phyloP scores from a whole-genome alignment of 352 stramenopile species.

The Globisporangium sylvaticum region DNA sequence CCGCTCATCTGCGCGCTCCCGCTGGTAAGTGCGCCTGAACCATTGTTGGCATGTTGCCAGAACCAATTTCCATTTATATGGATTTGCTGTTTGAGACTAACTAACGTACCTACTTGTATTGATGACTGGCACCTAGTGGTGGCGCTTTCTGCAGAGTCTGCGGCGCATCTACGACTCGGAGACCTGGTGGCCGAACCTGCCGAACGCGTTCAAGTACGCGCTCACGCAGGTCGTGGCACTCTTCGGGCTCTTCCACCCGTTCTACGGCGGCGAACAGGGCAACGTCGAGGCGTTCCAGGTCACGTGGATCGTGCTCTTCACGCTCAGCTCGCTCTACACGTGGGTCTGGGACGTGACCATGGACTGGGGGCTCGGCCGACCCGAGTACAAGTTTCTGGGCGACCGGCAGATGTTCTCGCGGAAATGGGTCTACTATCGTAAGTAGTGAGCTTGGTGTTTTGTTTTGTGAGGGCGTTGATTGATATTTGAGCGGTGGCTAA shows the following conservation, averaged over 20 bases:
- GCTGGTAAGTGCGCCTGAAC: slow-evolving; percentile 33
- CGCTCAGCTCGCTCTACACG: slow-evolving; percentile 75
- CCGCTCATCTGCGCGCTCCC: slow-evolving; percentile 94
- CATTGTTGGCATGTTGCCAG: too few species aligned
- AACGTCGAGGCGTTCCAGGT: slow-evolving; percentile 46
- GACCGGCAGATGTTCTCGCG: slow-evolving; percentile 84
- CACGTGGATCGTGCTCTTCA: slow-evolving; percentile 77
- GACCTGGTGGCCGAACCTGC: slow-evolving; percentile 93
- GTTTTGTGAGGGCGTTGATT: background rate
- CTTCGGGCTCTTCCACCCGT: slow-evolving; percentile 84
- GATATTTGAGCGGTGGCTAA: background rate
- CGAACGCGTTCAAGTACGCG: slow-evolving; percentile 95
- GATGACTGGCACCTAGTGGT: slow-evolving; percentile 45
- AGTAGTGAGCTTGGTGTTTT: slow-evolving; percentile 2
- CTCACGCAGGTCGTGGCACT: slow-evolving; percentile 81
- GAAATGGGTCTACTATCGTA: slow-evolving; percentile 72
- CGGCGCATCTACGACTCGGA: slow-evolving; percentile 93
- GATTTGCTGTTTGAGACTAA: background rate
- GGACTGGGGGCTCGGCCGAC: slow-evolving; percentile 80
- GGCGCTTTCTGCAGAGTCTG: slow-evolving; percentile 96
- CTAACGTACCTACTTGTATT: background rate
- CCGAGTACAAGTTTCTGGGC: slow-evolving; percentile 69
- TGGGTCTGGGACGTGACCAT: slow-evolving; percentile 86
- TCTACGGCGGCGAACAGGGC: slow-evolving; percentile 30
- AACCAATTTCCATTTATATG: background rate